These are phyloP conservation scores for Blastobotrys serpentis DNA, from an alignment of 1,139 yeast genomes.

Conservation along the genomic window DNA sequence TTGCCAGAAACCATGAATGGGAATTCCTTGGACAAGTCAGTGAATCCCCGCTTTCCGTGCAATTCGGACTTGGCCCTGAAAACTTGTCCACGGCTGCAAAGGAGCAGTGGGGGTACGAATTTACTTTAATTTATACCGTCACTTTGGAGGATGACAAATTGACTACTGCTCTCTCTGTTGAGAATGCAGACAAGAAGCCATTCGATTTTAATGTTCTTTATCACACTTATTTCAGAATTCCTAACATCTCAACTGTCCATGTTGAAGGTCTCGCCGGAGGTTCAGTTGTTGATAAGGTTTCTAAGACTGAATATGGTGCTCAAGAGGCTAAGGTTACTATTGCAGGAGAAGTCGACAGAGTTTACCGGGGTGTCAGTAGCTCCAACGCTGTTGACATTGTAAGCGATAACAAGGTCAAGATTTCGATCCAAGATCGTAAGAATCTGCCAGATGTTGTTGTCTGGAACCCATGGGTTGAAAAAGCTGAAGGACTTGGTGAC, in stretches of 20 bases:
- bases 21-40: slow-evolving; percentile 85
- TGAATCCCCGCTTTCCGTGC: slow-evolving; percentile 64
- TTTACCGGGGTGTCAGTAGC: slow-evolving; percentile 57
- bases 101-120: slow-evolving; percentile 66
- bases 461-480: slow-evolving; percentile 96
- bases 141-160: slow-evolving; percentile 48
- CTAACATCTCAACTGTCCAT: slow-evolving; percentile 72
- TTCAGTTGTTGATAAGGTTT: slow-evolving; percentile 69
- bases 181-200: slow-evolving; percentile 57
- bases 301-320: slow-evolving; percentile 58
- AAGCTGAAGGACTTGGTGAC: slow-evolving; percentile 78
- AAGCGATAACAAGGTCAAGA: slow-evolving; percentile 64
- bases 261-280: slow-evolving; percentile 77
- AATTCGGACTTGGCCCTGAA: slow-evolving; percentile 88
- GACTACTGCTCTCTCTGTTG: slow-evolving; percentile 69
- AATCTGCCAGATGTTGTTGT: slow-evolving; percentile 87
- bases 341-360: slow-evolving; percentile 78
- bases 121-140: slow-evolving; percentile 72
- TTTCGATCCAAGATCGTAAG: slow-evolving; percentile 56
- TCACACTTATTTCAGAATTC: slow-evolving; percentile 82
- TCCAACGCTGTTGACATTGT: slow-evolving; percentile 45
- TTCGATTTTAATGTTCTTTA: slow-evolving; percentile 92
- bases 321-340: slow-evolving; percentile 66
- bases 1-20: slow-evolving; percentile 88
- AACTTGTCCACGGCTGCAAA: slow-evolving; percentile 57